Percentiles rank a stretch among this genome's conserved stretches.
These are phyloP conservation scores for Arabidopsis hybrid DNA, from an alignment of 441 rosid species.

Conservation along the genomic window DNA sequence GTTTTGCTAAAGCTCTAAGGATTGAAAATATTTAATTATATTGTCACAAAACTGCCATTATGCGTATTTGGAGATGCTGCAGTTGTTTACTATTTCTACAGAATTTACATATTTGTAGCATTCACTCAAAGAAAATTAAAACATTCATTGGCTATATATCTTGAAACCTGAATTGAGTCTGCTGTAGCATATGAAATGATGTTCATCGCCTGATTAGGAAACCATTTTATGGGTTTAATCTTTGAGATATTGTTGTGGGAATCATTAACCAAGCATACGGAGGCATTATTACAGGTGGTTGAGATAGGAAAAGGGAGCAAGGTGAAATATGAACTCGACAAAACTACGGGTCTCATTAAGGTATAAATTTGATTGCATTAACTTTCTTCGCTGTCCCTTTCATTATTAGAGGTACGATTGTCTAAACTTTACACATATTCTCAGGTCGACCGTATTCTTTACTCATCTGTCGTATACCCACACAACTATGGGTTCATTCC, in stretches of 20 bases:
- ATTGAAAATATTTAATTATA: background rate
- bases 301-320: slow-evolving; percentile 78
- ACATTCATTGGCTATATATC: background rate
- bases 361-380: slow-evolving; percentile 40
- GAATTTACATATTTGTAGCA: background rate
- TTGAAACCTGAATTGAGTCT: slow-evolving; percentile 1
- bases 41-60: slow-evolving; percentile 1
- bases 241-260: background rate
- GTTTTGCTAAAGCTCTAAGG: background rate
- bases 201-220: slow-evolving; percentile 26
- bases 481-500: slow-evolving; percentile 88
- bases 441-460: slow-evolving; percentile 78
- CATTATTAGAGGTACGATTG: background rate
- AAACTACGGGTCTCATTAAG: slow-evolving; percentile 75
- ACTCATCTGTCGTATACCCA: slow-evolving; percentile 82
- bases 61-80: slow-evolving; percentile 12
- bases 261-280: slow-evolving; percentile 16
- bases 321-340: slow-evolving; percentile 87
- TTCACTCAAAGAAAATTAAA: background rate
- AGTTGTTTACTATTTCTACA: slow-evolving; percentile 1
- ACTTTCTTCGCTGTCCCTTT: background rate
- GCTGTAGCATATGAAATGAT: slow-evolving; percentile 7
- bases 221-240: background rate
- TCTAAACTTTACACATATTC: slow-evolving; percentile 33
- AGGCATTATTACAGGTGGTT: slow-evolving; percentile 56